Evolutionary conservation across 352 stramenopile species (phyloP).

Genomic region (Pythium biforme): DNA sequence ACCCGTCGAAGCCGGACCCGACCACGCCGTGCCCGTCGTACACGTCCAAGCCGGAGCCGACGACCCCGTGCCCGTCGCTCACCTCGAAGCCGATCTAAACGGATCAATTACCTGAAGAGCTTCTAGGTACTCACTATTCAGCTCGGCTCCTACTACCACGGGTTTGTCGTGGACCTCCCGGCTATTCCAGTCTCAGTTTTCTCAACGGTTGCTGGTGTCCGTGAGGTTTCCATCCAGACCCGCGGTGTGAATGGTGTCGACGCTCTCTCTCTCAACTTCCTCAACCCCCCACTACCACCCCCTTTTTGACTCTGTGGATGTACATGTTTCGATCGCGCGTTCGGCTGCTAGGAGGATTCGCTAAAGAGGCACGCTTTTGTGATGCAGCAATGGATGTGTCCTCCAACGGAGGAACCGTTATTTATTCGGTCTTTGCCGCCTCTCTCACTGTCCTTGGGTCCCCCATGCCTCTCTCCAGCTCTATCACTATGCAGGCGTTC

Average conservation of each 20-base stretch:
- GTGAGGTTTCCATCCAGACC: not conserved
- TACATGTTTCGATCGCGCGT: conserved; percentile 16
- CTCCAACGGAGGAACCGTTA: conserved; percentile 24
- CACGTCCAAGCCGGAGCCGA: conserved; percentile 19
- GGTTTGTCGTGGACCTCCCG: not conserved
- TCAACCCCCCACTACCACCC: not conserved
- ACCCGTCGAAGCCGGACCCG: conserved; percentile 11
- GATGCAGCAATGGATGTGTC: conserved; percentile 19
- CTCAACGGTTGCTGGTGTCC: not conserved
- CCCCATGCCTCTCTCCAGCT: too few relatives aligned
- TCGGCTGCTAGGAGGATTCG: conserved; percentile 2
- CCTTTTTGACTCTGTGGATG: conserved; percentile 23
- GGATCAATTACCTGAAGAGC: not conserved
- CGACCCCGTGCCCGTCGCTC: not conserved
- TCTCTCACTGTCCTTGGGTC: too few relatives aligned
- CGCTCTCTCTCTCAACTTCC: not conserved
- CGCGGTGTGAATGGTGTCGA: not conserved
- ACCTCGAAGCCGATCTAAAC: not conserved
- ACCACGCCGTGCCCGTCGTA: conserved; percentile 2
- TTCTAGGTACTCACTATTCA: not conserved
- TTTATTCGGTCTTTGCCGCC: conserved; percentile 17
- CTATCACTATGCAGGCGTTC: too few relatives aligned
- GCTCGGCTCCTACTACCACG: not conserved
- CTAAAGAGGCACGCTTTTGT: not conserved
- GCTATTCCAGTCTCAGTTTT: not conserved